A percentile compares a stretch with the other conserved stretches of the same genome.
These are phyloP conservation scores for Leishmania arabica DNA, from an alignment of 208 protist species.

Conservation along the genomic window DNA sequence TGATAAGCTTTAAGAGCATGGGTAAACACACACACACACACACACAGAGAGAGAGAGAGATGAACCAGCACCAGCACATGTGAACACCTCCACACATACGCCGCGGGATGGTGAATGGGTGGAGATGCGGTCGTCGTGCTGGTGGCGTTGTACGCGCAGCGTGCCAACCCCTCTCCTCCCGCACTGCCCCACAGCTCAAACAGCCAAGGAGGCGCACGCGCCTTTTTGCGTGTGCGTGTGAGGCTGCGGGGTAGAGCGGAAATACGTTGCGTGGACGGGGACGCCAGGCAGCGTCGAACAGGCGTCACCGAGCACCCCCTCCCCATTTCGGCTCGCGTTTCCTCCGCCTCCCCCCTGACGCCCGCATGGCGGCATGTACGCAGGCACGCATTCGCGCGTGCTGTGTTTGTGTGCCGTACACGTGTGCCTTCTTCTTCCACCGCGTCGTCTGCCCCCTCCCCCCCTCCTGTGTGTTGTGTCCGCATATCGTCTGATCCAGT, in stretches of 20 bases:
- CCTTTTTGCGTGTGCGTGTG: neutral
- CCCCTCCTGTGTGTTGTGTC: neutral
- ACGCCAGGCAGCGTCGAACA: neutral
- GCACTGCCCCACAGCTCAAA: neutral
- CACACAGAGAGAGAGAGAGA: neutral
- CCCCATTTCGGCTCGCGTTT: neutral
- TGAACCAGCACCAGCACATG: neutral
- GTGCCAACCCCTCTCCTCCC: neutral
- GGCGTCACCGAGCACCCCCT: neutral
- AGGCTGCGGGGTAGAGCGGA: neutral
- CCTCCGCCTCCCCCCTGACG: neutral
- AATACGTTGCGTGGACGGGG: neutral
- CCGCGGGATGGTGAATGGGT: neutral
- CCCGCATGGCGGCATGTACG: neutral
- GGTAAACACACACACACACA: neutral
- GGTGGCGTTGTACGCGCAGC: neutral
- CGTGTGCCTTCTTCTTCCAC: neutral
- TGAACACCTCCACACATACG: neutral
- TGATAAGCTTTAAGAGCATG: neutral
- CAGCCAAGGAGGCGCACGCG: neutral
- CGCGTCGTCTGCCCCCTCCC: neutral
- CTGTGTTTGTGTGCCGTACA: neutral
- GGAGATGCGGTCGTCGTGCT: neutral
- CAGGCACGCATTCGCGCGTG: neutral
- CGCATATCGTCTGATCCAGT: neutral